phyloP scores from a whole-genome alignment of 1,139 yeast genomes.

The Hansenula anomala region DNA sequence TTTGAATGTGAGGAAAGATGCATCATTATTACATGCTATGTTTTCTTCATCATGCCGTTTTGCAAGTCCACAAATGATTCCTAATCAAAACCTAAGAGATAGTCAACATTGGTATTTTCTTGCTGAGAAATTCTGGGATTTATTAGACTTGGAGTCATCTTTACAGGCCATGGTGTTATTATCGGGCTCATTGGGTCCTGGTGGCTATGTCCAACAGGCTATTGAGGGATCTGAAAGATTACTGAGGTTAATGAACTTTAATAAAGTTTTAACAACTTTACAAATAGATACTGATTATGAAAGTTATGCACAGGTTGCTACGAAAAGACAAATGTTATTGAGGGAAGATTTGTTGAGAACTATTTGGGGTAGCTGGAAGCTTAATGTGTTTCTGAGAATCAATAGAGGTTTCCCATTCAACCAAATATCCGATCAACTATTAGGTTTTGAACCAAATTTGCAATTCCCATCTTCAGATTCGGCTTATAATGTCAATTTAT shows the following conservation, averaged over 20 bases:
- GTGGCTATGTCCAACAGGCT: conserved; percentile 18
- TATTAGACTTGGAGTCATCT: conserved; percentile 24
- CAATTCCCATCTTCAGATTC: conserved; percentile 29
- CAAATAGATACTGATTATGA: conserved; percentile 20
- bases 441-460: conserved; percentile 23
- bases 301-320: conserved; percentile 20
- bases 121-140: conserved; percentile 34
- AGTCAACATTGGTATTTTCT: conserved; percentile 38
- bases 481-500: conserved; percentile 20
- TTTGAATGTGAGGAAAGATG: conserved; percentile 30
- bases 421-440: conserved; percentile 15
- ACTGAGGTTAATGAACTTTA: conserved; percentile 24
- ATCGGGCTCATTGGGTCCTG: conserved; percentile 23
- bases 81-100: conserved; percentile 24
- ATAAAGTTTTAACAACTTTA: conserved; percentile 23
- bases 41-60: conserved; percentile 38
- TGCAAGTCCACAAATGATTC: conserved; percentile 22
- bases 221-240: conserved; percentile 25
- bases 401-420: conserved; percentile 38
- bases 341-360: conserved; percentile 34
- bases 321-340: conserved; percentile 32
- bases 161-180: conserved; percentile 23
- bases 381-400: conserved; percentile 30
- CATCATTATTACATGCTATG: conserved; percentile 42
- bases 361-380: conserved; percentile 40